Evolutionary conservation across 2,329 filamentous ascomycete species (phyloP), one percentile per base, ranked within the genome.

Genomic region (Sarocladium oryzae): DNA sequence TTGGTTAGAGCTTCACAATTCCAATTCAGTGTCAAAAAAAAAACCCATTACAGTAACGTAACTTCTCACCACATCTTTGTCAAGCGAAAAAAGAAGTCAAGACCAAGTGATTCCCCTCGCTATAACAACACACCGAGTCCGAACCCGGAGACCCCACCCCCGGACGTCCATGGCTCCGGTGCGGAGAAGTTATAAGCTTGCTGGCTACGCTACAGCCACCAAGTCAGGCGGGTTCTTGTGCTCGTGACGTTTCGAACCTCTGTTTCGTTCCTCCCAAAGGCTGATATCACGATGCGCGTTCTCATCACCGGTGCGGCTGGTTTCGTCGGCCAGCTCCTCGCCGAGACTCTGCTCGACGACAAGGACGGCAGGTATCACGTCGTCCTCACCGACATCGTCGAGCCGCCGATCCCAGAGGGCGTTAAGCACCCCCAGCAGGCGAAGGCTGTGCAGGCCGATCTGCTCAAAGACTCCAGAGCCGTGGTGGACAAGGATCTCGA

Each of bases 241-340:
- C n/a, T n/a, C n/a, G n/a, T n/a, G n/a, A n/a, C n/a, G n/a, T 32
- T 32, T 32, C 30, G 15, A 32, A 32, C 30, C 30, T 32, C 30
- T 8, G n/a, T 30, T 30, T 30, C 13, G 28, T 30, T 13, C 28
- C 28, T 30, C 28, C 7, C 28, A 30, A 30, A 30, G 28, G 28
- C n/a, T 11, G 3, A 36, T 28, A 51, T 13, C 16, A 60, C 28
- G 28, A 30, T 56, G 53, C 58, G 56, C n/a, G 73, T 85, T 36
- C 75, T 85, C 61, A 82, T 85, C 58, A 85, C 82, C 9, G 82
- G 82, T 4, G 81, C 75, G 7, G 77, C 77, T 40, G 82, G 82
- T 53, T 85, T 85, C 62, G 77, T 86, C 52, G 81, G 82, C 60
- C 81, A 84, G 62, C 72, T 78, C 40, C 72, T 85, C 21, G 74